Base-by-base conservation (phyloP, 306 rosid genomes). In the Citrullus mucosospermus region DNA sequence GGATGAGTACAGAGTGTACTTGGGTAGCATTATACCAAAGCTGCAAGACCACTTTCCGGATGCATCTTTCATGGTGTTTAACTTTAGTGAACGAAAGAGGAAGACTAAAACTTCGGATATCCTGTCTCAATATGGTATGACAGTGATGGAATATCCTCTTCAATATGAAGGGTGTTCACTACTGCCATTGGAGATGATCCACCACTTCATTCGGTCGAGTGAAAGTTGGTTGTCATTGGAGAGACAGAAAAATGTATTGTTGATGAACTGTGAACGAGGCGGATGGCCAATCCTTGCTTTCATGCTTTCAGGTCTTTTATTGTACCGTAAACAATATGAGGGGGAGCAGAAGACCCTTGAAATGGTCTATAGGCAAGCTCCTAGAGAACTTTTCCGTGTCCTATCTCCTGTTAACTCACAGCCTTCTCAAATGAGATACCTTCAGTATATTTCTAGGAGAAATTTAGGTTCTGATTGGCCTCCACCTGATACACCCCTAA, bases 281-380 rank as follows among this genome's bases (percentile, higher is more conserved):
- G 98, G 99, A 58, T 96, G 99, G 99, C 99, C 98, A 3, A 97
- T 92, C 56, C 96, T 96, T 78, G 97, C 99, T 48, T 96, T 96
- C 84, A 96, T 96, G 99, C 93, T 96, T 43, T 96, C 99, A 38
- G 91, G 93, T 84, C 93, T 96, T 83, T 83, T 96, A 34, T 80
- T 96, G 77, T 92, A 85, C 86, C 85, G 98, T 77, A 96, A 96
- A 85, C 97, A 92, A 83, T 91, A 91, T 81, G 91, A 5, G n/a
- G 98, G 98, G 63, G 99, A 91, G 83, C 99, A 80, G 56, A 96
- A 96, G 84, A 92, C 98, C 77, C 98, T 96, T 79, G 99, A 92
- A 82, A 92, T 92, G 97, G 93, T 96, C 78, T 91, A 91, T 91
- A 96, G 88, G 90, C 99, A 96, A 89, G 99, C 99, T 83, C 99